Evolutionary conservation across 2,329 filamentous ascomycete genomes (phyloP), one percentile per base, ranked within the genome.

Genomic region (Phialophora macrospora): DNA sequence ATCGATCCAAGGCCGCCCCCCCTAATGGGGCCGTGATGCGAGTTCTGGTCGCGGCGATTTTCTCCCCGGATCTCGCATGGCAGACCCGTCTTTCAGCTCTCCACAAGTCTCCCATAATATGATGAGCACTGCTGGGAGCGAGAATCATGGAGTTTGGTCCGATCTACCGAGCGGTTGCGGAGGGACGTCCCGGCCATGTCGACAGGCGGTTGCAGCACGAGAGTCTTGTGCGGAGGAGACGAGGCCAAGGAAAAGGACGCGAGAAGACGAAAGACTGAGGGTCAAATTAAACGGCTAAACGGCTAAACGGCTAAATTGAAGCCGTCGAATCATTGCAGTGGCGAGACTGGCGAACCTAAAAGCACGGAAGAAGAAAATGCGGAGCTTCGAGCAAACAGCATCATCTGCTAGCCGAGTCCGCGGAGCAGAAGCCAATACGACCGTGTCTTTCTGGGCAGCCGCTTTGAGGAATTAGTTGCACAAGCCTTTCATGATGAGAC

Each of bases 271-370:
- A 8, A 30, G 26, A 28, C 54, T 38, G 26, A 32, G 54, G 54
- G 17, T 24, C 24, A 20, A 11, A 32, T 46, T 63, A 57, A 63
- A 63, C 30, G 8, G 30, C 1, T 32, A 32, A 32, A 32, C 34
- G 60, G 60, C 60, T 63, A 63, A 63, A 63, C 8, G 60, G 54
- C 28, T 44, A 30, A 62, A 62, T 49, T 24, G 30, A 20, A 46
- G 6, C 2, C n/a, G 17, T 9, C 4, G 44, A 46, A 46, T 20
- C 20, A 46, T 46, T 46, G 17, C 20, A 28, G 34, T 30, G 22
- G 38, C 11, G 22, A 24, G 34, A 58, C 41, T 41, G 30, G 55
- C 55, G 32, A 58, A 52, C 8, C 30, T 52, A 28, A 28, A 52
- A 28, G 1, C 49, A 28, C 26, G 26, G 11, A 49, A 51, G 17